Base-by-base conservation (phyloP, 495 filamentous ascomycete genomes). In the Sabuloglossum arenarium region DNA sequence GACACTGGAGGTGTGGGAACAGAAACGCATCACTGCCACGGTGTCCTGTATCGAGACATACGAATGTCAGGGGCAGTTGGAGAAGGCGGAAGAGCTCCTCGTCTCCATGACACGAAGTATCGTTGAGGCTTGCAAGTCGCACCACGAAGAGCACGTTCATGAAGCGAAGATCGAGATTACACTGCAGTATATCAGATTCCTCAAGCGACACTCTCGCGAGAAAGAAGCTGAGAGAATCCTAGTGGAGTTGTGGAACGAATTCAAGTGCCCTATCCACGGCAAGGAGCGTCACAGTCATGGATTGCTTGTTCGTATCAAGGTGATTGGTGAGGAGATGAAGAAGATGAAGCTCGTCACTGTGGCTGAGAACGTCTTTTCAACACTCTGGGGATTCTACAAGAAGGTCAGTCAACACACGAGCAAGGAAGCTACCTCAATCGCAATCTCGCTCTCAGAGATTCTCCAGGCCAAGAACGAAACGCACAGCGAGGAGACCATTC, bases 141-240 rank as follows among this genome's bases (percentile, higher is more conserved):
- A 12, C 3, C 34, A 39, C 34, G 34, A 39, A 39, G 34, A 39
- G 6, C 34, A 39, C 34, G 65, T 71, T 12, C 75, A 79, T 60
- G 71, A 77, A 58, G 67, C 71, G 25, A 79, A 72, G 25, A 72
- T 83, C 54, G 73, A 79, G 19, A 73, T 81, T 42, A 67, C 76
- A n/a, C 73, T 81, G 53, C 69, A 76, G 39, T 81, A 82, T 56
- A 69, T 73, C 50, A 65, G 69, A 34, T 71, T 81, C 54, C 67
- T 80, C 1, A 63, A 64, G 53, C 70, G 70, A 3, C 61, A 70
- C 31, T 69, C 73, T 30, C 72, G 76, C 27, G 58, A 62, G 19
- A 61, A 69, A 28, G 76, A 82, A 56, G 72, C 72, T n/a, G 62
- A 61, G 34, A 70, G 64, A 53, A 68, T 76, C 24, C 61, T 76